Percentiles rank a stretch among this genome's conserved stretches.
These are phyloP conservation scores for Phytophthora agathidicida DNA, from an alignment of 352 stramenopile species.

Conservation along the genomic window DNA sequence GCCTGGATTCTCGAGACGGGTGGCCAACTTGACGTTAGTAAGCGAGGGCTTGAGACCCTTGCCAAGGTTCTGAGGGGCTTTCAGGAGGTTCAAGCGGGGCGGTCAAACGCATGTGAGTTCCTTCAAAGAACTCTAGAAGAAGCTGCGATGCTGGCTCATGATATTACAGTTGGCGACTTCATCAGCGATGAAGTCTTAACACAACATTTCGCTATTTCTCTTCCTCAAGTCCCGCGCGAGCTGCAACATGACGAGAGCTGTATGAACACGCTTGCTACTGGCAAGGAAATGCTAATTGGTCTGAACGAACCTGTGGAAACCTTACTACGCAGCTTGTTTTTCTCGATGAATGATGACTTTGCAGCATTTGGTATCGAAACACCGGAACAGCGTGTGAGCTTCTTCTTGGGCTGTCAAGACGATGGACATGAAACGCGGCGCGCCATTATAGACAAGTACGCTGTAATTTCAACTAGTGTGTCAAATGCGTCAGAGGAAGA, in stretches of 20 bases:
- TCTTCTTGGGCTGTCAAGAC: conserved; percentile 68
- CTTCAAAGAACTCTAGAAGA: conserved; percentile 53
- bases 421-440: conserved; percentile 42
- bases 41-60: conserved; percentile 38
- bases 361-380: conserved; percentile 79
- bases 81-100: conserved; percentile 44
- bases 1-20: conserved; percentile 51
- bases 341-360: conserved; percentile 72
- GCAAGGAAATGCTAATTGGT: conserved; percentile 38
- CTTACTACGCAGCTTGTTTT: conserved; percentile 55
- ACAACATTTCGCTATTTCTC: conserved; percentile 1
- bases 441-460: conserved; percentile 63
- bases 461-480: conserved; percentile 14
- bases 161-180: conserved; percentile 15
- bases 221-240: conserved; percentile 24
- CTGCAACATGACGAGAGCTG: conserved; percentile 20
- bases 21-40: conserved; percentile 54
- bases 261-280: conserved; percentile 37
- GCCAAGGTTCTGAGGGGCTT: conserved; percentile 32
- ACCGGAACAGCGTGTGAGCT: conserved; percentile 61
- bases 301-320: conserved; percentile 49
- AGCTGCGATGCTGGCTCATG: conserved; percentile 43
- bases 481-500: conserved; percentile 1
- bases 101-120: conserved; percentile 27
- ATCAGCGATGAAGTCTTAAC: conserved; percentile 16